Evolutionary conservation across 164 flowering plant species (phyloP).

Genomic region (Magnolia kwangsiensis): DNA sequence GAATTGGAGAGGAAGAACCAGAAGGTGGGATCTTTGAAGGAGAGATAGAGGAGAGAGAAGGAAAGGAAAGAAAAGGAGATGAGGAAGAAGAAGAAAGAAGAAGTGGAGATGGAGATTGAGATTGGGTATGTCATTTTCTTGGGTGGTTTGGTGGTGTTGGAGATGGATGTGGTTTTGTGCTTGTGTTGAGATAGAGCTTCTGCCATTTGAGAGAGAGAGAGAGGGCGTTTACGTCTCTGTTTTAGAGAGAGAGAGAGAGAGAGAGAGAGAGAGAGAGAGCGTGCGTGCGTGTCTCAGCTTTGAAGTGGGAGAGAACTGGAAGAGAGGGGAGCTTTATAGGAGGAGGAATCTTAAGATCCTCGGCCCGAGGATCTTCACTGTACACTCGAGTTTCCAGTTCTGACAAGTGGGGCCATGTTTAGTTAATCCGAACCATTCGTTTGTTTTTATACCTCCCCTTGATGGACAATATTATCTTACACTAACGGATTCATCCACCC

Average conservation of each 20-base stretch:
- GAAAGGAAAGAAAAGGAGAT: slow-evolving; percentile 29
- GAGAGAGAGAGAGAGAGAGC: neutral
- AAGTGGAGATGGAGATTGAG: slow-evolving; percentile 22
- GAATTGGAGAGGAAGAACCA: slow-evolving; percentile 68
- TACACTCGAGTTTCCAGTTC: too few relatives aligned
- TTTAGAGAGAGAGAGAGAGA: neutral
- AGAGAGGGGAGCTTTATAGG: neutral
- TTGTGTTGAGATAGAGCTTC: neutral
- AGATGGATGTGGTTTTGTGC: neutral
- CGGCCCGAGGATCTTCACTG: neutral
- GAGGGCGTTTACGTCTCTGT: neutral
- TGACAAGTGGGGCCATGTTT: too few relatives aligned
- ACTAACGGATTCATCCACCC: too few relatives aligned
- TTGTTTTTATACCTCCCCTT: too few relatives aligned
- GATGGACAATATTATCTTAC: too few relatives aligned
- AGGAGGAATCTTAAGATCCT: neutral
- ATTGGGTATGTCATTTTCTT: slow-evolving; percentile 9
- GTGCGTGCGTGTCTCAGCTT: neutral
- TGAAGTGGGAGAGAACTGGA: neutral
- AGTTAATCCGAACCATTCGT: too few relatives aligned
- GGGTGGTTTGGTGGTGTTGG: neutral
- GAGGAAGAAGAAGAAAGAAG: slow-evolving; percentile 26
- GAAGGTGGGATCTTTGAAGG: slow-evolving; percentile 39
- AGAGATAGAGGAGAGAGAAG: slow-evolving; percentile 10
- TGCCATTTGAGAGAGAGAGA: neutral